Conservation (phyloP, 2,329 filamentous ascomycete genomes). For the Clarireedia paspali region DNA sequence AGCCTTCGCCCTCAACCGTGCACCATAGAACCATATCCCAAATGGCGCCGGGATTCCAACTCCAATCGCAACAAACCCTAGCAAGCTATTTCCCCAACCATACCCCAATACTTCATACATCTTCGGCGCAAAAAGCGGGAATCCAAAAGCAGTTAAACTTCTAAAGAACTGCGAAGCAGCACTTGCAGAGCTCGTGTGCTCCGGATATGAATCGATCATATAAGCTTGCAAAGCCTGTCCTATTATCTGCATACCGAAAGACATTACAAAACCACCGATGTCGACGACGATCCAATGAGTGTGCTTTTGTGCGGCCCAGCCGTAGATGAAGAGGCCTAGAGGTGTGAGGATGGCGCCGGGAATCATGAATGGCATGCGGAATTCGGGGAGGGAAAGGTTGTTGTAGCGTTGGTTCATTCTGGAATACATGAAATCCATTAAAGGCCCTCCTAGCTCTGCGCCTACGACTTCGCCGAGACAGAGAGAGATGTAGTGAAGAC, state of each 20-base stretch:
- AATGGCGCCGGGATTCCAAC: slow-evolving; percentile 41
- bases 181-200: slow-evolving; percentile 30
- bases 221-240: slow-evolving; percentile 33
- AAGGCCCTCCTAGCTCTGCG: slow-evolving; percentile 20
- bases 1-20: slow-evolving; percentile 27
- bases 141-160: slow-evolving; percentile 24
- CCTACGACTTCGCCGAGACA: slow-evolving; percentile 36
- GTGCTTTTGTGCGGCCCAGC: slow-evolving; percentile 45
- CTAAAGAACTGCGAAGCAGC: slow-evolving; percentile 28
- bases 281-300: slow-evolving; percentile 48
- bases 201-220: slow-evolving; percentile 40
- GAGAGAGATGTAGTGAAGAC: slow-evolving; percentile 44
- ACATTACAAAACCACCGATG: slow-evolving; percentile 42
- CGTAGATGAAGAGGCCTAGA: slow-evolving; percentile 47
- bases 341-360: slow-evolving; percentile 45
- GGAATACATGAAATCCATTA: slow-evolving; percentile 21
- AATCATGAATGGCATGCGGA: slow-evolving; percentile 50
- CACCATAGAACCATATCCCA: slow-evolving; percentile 32
- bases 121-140: slow-evolving; percentile 26
- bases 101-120: slow-evolving; percentile 29
- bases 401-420: slow-evolving; percentile 27
- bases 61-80: slow-evolving; percentile 28
- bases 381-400: slow-evolving; percentile 54
- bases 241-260: slow-evolving; percentile 34
- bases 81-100: slow-evolving; percentile 39